Percentiles rank a stretch among this genome's conserved stretches.
Evolutionary conservation across 2,329 filamentous ascomycete species (phyloP).

Genomic region (Periconia sp.): DNA sequence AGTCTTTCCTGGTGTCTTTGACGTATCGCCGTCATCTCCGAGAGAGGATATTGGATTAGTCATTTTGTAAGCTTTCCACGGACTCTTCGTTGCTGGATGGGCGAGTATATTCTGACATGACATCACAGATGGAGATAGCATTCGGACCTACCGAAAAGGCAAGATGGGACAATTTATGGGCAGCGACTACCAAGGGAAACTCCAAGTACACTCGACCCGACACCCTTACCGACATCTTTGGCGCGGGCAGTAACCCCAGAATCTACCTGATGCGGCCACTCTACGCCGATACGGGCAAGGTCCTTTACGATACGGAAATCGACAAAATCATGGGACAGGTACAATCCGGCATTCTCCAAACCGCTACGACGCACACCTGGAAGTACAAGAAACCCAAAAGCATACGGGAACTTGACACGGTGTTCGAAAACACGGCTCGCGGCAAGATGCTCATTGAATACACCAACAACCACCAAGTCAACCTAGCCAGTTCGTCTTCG

Average conservation of each 20-base stretch:
- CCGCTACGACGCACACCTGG: not conserved
- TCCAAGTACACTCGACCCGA: not conserved
- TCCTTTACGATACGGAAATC: not conserved
- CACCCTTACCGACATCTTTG: not conserved
- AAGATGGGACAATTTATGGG: not conserved
- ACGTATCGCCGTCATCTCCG: constrained; percentile 5
- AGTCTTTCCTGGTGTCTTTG: not conserved
- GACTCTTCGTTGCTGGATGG: no score
- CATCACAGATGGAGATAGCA: not conserved
- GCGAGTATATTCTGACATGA: no score
- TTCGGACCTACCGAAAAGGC: not conserved
- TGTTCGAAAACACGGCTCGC: not conserved
- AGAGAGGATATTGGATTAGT: constrained; percentile 7
- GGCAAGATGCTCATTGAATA: constrained; percentile 9
- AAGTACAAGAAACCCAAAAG: constrained; percentile 1
- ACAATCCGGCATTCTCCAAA: not conserved
- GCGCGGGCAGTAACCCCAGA: not conserved
- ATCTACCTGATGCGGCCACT: not conserved
- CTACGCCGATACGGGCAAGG: not conserved
- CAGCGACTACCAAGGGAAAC: not conserved
- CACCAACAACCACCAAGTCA: not conserved
- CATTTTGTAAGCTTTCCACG: not conserved
- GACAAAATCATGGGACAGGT: not conserved
- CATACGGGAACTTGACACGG: not conserved
- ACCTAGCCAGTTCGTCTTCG: not conserved